Evolutionary conservation across 805 yeast species (phyloP), one percentile per base, ranked within the genome.

Genomic region (Candida lessepsii): DNA sequence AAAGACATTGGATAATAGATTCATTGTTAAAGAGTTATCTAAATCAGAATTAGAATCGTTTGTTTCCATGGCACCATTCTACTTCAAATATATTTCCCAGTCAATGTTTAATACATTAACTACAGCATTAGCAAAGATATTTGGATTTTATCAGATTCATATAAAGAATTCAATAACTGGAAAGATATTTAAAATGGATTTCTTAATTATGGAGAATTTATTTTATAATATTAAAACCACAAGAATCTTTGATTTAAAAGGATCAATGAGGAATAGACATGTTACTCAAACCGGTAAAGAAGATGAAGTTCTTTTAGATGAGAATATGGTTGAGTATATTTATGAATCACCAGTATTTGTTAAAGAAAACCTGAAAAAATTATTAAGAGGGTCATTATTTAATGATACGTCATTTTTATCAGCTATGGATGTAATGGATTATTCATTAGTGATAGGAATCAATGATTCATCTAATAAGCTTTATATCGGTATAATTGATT

Each of bases 381-480:
- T 89, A 27, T 61, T 93, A 35, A 67, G 96, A 34, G 91, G 96
- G 0, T 90, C 96, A 0, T 64, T 93, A 20, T 93, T 95, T 84
- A 93, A 95, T 56, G 99, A 93, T 54, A 93, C 98, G 0, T 67
- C 93, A 11, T 95, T 93, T 58, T 66, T 93, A 39, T 89, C 96
- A 3, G 93, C 95, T 54, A 87, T 93, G 96, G 95, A 93, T 56
- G 98, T 93, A 5, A 93, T 93, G 99, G 99, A 93, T 60, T 93
- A 93, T 56, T 91, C 98, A 0, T 69, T 93, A 48, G 96, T 93
- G 8, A 83, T 93, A 44, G 99, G 98, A 0, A 86, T 93, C 29
- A 96, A 93, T 56, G 72, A 69, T 33, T 58, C 67, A 9, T 74
- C 77, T 16, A 76, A 76, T 46, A 74, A 75, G 37, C 69, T 93